A percentile compares a stretch with the other conserved stretches of the same genome.
Conservation (phyloP, 495 filamentous ascomycete species). For the Lophiostoma macrostomum region DNA sequence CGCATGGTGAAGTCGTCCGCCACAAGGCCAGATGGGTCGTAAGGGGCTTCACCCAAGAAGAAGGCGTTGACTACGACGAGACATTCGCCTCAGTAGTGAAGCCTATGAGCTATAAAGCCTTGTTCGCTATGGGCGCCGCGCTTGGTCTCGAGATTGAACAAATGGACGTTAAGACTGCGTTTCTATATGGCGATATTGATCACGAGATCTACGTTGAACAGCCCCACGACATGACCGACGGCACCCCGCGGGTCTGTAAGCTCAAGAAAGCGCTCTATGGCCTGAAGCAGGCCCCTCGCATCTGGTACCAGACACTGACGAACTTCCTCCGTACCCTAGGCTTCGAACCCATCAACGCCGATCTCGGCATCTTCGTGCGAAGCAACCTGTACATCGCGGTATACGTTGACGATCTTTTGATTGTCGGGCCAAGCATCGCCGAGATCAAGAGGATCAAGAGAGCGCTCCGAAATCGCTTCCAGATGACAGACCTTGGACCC, state of each 20-base stretch:
- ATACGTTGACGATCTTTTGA: conserved; percentile 42
- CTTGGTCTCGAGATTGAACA: conserved; percentile 34
- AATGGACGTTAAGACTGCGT: conserved; percentile 40
- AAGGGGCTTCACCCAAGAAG: conserved; percentile 36
- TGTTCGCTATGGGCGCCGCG: conserved; percentile 33
- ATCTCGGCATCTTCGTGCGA: conserved; percentile 34
- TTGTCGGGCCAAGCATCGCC: conserved; percentile 29
- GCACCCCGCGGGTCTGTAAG: conserved; percentile 13
- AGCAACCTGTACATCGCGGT: conserved; percentile 35
- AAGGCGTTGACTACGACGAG: conserved; percentile 43
- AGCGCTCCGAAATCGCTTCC: conserved; percentile 31
- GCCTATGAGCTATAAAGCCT: conserved; percentile 37
- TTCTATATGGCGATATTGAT: conserved; percentile 31
- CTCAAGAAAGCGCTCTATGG: conserved; percentile 42
- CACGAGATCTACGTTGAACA: conserved; percentile 34
- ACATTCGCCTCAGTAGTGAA: conserved; percentile 47
- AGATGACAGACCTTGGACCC: conserved; percentile 39
- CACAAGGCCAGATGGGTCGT: conserved; percentile 41
- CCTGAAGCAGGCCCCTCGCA: conserved; percentile 43
- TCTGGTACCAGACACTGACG: conserved; percentile 41
- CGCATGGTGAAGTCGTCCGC: conserved; percentile 34
- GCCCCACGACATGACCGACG: conserved; percentile 17
- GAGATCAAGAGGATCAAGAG: conserved; percentile 37
- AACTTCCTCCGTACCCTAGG: conserved; percentile 37
- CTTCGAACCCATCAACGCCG: conserved; percentile 32